These are phyloP conservation scores for Aureobasidium lini DNA, from an alignment of 2,329 filamentous ascomycete species.

Conservation along the genomic window DNA sequence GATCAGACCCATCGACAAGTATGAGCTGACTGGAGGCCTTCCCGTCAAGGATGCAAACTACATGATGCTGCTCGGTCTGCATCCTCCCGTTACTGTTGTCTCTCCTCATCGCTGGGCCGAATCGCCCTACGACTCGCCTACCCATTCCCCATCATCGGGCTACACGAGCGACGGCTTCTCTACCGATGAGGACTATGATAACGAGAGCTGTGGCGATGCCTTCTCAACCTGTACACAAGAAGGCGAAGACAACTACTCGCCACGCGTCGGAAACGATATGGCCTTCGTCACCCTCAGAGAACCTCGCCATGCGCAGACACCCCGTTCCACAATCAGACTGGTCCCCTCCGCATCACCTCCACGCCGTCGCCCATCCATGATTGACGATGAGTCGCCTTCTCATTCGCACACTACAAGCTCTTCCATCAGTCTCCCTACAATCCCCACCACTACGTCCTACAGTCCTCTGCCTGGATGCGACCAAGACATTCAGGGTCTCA, in stretches of 20 bases:
- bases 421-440: conserved; percentile 25
- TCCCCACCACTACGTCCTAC: conserved; percentile 4
- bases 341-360: background rate
- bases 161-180: conserved; percentile 5
- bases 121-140: background rate
- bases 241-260: background rate
- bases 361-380: background rate
- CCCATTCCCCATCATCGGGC: background rate
- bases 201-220: background rate
- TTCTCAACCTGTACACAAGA: background rate
- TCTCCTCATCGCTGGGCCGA: background rate
- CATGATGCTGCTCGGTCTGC: conserved; percentile 30
- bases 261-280: background rate
- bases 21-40: conserved; percentile 25
- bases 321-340: background rate
- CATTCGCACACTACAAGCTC: conserved; percentile 24
- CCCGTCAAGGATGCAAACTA: conserved; percentile 30
- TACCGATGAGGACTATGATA: background rate
- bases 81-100: background rate
- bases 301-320: background rate
- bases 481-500: background rate
- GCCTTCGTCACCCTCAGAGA: background rate
- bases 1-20: conserved; percentile 26
- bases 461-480: background rate
- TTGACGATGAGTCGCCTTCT: conserved; percentile 19